phyloP scores from a whole-genome alignment of 345 rosid species.

The Eucalyptus marginata region DNA sequence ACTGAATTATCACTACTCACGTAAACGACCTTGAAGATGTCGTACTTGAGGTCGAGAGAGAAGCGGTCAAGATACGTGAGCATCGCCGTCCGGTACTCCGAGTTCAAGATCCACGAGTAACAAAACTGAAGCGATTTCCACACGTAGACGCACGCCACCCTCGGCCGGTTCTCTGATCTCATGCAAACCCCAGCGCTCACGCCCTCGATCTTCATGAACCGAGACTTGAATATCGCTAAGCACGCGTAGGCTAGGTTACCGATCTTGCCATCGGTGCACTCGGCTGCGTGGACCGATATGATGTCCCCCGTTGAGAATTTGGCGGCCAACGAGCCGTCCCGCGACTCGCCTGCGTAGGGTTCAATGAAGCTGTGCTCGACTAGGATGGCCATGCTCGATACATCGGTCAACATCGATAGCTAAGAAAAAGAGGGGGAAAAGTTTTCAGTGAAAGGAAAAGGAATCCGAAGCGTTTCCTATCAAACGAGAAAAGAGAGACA shows the following conservation, averaged over 20 bases:
- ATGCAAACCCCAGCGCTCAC: conserved; percentile 38
- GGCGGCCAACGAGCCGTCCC: conserved; percentile 21
- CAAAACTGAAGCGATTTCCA: conserved; percentile 38
- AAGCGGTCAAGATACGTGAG: conserved; percentile 14
- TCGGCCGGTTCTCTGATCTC: conserved; percentile 9
- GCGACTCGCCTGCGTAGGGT: conserved; percentile 43
- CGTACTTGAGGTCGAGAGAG: conserved; percentile 22
- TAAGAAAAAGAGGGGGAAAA: not conserved
- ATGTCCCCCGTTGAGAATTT: conserved; percentile 34
- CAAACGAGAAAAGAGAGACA: not conserved
- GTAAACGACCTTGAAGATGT: conserved; percentile 30
- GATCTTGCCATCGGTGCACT: not conserved
- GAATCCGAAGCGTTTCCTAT: not conserved
- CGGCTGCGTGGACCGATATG: conserved; percentile 8
- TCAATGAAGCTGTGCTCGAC: conserved; percentile 28
- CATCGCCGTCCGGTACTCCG: conserved; percentile 12
- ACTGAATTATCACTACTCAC: conserved; percentile 9
- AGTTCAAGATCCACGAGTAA: conserved; percentile 34
- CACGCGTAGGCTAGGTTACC: conserved; percentile 22
- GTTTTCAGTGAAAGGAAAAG: not conserved
- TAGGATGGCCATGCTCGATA: conserved; percentile 31
- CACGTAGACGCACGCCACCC: conserved; percentile 16
- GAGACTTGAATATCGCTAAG: conserved; percentile 29
- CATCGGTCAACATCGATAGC: conserved; percentile 21
- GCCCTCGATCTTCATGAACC: conserved; percentile 34